Percentiles rank a stretch among this genome's conserved stretches.
Conservation (phyloP, 768 basidiomycete species). For the Serpula lacrymans region DNA sequence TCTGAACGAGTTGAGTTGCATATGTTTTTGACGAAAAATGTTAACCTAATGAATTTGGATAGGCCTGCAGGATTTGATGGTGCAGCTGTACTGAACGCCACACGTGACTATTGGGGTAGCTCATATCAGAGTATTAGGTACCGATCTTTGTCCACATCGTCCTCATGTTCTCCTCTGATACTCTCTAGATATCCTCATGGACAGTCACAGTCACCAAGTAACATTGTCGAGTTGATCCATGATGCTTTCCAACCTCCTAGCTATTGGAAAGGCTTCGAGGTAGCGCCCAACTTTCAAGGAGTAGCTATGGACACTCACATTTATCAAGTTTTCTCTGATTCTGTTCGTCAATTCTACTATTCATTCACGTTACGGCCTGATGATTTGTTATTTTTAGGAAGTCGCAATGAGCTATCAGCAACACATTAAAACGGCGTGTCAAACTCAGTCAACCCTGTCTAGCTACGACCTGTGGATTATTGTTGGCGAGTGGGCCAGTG, state of each 20-base stretch:
- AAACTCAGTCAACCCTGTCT: conserved; percentile 40
- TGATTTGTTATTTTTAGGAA: conserved; percentile 1
- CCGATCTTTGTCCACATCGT: conserved; percentile 22
- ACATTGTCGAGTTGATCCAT: conserved; percentile 3
- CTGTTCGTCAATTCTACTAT: conserved; percentile 13
- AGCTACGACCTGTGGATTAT: conserved; percentile 68
- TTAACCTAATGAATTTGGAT: neutral
- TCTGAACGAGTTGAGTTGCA: conserved; percentile 48
- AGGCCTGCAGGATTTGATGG: conserved; percentile 50
- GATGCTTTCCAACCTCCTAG: conserved; percentile 29
- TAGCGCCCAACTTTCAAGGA: conserved; percentile 53
- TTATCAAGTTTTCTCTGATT: conserved; percentile 71
- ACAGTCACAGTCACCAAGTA: conserved; percentile 2
- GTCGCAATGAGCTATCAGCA: conserved; percentile 5
- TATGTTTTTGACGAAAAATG: neutral
- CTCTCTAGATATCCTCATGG: conserved; percentile 6
- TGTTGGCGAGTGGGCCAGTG: conserved; percentile 78
- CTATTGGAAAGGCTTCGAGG: conserved; percentile 23
- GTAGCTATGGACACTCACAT: conserved; percentile 55
- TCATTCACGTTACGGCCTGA: neutral
- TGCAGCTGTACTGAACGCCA: conserved; percentile 36
- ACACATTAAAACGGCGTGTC: conserved; percentile 48
- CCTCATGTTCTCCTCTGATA: conserved; percentile 25
- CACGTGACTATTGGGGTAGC: conserved; percentile 55
- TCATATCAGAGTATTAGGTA: conserved; percentile 58